These are phyloP conservation scores for Sporodiniella umbellata DNA, from an alignment of 371 early-diverging fungal species.

Conservation along the genomic window DNA sequence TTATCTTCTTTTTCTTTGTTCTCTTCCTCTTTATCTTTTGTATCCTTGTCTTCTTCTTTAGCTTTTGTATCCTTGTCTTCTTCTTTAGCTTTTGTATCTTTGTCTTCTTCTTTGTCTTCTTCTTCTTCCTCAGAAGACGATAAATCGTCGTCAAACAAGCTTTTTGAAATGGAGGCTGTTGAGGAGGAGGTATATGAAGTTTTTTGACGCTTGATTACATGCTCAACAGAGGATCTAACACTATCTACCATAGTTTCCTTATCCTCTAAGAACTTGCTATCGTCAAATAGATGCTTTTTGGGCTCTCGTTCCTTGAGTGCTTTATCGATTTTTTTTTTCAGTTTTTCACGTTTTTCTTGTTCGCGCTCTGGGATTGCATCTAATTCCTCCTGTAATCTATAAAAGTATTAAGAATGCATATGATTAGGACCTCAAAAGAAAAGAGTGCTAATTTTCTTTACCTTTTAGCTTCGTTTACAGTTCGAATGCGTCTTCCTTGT, in stretches of 20 bases:
- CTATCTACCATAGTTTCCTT: slow-evolving; percentile 72
- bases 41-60: slow-evolving; percentile 21
- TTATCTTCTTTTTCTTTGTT: slow-evolving; percentile 23
- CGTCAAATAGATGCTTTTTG: slow-evolving; percentile 80
- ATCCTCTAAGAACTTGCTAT: slow-evolving; percentile 69
- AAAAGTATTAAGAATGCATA: no score
- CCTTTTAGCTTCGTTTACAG: slow-evolving; percentile 88
- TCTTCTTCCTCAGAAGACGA: slow-evolving; percentile 16
- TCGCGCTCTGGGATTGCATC: slow-evolving; percentile 72
- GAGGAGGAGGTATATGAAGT: slow-evolving; percentile 10
- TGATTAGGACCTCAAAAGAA: no score
- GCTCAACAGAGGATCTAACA: slow-evolving; percentile 67
- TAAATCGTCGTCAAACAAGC: slow-evolving; percentile 39
- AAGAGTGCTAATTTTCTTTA: no score
- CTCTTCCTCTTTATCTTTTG: slow-evolving; percentile 14
- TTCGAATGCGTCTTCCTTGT: slow-evolving; percentile 84
- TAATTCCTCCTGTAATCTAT: slow-evolving; percentile 76
- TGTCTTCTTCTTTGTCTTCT: slow-evolving; percentile 27
- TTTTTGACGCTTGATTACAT: slow-evolving; percentile 40
- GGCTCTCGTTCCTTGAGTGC: slow-evolving; percentile 66
- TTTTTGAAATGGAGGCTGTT: slow-evolving; percentile 18
- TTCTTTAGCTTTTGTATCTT: slow-evolving; percentile 7
- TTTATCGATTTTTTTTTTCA: slow-evolving; percentile 83
- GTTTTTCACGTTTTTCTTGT: slow-evolving; percentile 60
- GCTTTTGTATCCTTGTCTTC: slow-evolving; percentile 19